Evolutionary conservation across 768 basidiomycete genomes (phyloP).

Genomic region (Suillus tomentosus): DNA sequence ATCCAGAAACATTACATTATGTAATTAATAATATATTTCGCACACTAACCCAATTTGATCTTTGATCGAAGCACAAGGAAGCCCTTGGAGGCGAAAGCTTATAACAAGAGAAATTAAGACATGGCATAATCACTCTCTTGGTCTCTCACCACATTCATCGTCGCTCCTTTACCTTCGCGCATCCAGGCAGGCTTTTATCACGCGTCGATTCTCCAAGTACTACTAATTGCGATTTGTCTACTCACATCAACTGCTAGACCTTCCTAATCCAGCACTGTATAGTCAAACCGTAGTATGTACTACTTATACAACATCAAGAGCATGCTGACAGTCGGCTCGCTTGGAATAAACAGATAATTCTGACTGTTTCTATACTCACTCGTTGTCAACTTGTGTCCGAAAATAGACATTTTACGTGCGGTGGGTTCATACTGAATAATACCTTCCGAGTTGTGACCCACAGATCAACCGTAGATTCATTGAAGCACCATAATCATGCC

Average conservation of each 20-base stretch:
- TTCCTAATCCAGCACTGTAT: constrained; percentile 15
- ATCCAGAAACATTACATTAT: neutral
- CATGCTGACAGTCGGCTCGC: neutral
- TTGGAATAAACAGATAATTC: neutral
- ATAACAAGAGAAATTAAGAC: constrained; percentile 13
- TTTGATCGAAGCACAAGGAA: constrained; percentile 11
- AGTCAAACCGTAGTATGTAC: constrained; percentile 5
- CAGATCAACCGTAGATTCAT: neutral
- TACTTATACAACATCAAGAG: no score
- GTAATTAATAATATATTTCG: constrained; percentile 7
- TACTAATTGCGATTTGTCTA: neutral
- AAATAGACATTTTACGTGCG: neutral
- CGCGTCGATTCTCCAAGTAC: neutral
- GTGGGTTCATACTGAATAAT: constrained; percentile 1
- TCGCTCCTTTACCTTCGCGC: neutral
- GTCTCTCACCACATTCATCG: constrained; percentile 15
- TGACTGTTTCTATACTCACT: neutral
- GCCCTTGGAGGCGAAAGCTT: neutral
- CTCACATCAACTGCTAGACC: constrained; percentile 13
- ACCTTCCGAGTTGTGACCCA: neutral
- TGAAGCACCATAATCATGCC: constrained; percentile 13
- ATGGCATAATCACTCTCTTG: constrained; percentile 10
- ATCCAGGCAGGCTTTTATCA: neutral
- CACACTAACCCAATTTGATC: constrained; percentile 16
- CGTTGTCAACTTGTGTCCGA: neutral